Evolutionary conservation across 2,329 filamentous ascomycete genomes (phyloP), one percentile per base, ranked within the genome.

Genomic region (Geosmithia putterillii): DNA sequence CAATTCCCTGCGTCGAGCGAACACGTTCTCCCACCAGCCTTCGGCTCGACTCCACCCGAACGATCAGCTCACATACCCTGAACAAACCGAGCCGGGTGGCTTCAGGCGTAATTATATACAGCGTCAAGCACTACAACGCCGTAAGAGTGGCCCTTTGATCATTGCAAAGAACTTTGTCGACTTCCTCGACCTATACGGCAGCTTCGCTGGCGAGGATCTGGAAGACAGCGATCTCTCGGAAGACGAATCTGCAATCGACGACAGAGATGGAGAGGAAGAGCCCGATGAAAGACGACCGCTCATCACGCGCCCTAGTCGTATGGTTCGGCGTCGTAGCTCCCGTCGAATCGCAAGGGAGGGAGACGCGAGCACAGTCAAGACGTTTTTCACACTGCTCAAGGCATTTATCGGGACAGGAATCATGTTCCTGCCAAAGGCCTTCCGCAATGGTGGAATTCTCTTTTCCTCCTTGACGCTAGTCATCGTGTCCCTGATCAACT

Each of bases 351-450:
- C 50, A 10, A 54, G 57, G 38, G 65, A 73, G 32, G 81, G 79
- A 18, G 79, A 83, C 52, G 81, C 83, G 2, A 73, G 74, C 42
- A 81, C 74, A n/a, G 62, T 73, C 35, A 83, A 85, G 63, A 81
- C 83, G 0, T 88, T 88, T 61, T 86, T 87, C 58, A 88, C 83
- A 0, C 66, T 87, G 9, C 65, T 88, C 42, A 88, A 88, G 58
- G 83, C 83, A 1, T 88, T 88, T 52, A 74, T 88, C 44, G 83
- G 83, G 40, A 88, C 83, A 1, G 83, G 83, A 47, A 87, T 88
- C 57, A 86, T 88, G 78, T 88, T 88, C 54, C 59, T 88, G 38
- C 83, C 83, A 40, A 87, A 86, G 55, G 83, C 83, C 0, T 88
- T 87, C 62, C 76, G 77, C 54, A 88, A 88, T 50, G 83, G 83